Evolutionary conservation across 2,329 filamentous ascomycete genomes (phyloP), one percentile per base, ranked within the genome.

Genomic region (Claviceps sp.): DNA sequence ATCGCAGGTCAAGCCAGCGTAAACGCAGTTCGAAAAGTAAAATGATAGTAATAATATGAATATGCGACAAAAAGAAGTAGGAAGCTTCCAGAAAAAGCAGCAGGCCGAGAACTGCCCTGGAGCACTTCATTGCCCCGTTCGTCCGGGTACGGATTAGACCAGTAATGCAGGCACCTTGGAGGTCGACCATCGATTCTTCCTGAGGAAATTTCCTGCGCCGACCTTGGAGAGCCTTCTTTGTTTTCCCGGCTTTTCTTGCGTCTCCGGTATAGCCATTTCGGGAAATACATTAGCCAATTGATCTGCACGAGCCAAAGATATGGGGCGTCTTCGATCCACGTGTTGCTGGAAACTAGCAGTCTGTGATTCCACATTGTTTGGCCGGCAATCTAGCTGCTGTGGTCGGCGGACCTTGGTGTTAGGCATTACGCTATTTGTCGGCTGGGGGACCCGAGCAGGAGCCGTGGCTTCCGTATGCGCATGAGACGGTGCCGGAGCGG

Each of bases 211-310:
- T 36, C 56, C 51, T 1, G 57, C 38, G n/a, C 38, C 54, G 13
- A 57, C 57, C 52, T 70, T 71, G 54, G 64, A 65, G 11, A 66
- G 54, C 18, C 59, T 61, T 59, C 65, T 61, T 16, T 51, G 53
- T 20, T 58, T 61, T 40, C 51, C 56, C 22, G 51, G 55, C 26
- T 58, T 60, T 50, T 56, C 52, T 9, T 22, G 14, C 30, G 48
- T 48, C 5, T 60, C 57, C 4, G 58, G 55, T 20, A 59, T 50
- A 5, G 54, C 55, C 43, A 54, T 53, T 44, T 60, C 59, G 5
- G 59, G 59, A 36, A 60, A 60, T 5, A 58, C 56, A 41, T 63
- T 62, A 47, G 59, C 55, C 26, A 63, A 11, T n/a, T n/a, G 50
- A 13, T 54, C 49, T 24, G 51, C 55, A 2, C 51, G 55, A 2